Percentiles rank a stretch among this genome's conserved stretches.
phyloP scores from a whole-genome alignment of 2,329 filamentous ascomycete genomes.

The Aspergillus eucalypticola region DNA sequence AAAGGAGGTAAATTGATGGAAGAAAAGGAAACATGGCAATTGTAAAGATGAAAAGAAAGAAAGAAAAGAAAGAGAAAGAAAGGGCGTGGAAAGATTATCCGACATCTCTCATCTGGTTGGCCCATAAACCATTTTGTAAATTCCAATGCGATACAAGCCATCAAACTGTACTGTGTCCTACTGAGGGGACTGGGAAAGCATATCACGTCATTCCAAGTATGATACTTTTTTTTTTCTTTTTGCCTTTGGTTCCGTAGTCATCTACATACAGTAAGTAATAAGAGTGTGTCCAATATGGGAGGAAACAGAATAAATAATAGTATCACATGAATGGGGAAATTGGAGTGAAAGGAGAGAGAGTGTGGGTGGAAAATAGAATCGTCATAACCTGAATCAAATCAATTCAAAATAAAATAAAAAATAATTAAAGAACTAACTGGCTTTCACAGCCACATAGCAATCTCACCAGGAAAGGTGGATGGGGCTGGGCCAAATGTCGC shows the following conservation, averaged over 20 bases:
- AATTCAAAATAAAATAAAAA: neutral
- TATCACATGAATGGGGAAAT: neutral
- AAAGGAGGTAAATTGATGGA: neutral
- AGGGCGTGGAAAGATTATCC: neutral
- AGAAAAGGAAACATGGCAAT: neutral
- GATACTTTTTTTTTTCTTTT: neutral
- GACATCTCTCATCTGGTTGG: neutral
- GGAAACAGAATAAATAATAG: neutral
- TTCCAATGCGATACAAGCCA: neutral
- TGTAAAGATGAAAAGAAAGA: neutral
- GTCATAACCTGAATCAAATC: neutral
- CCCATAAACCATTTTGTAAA: no score
- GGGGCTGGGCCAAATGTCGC: constrained; percentile 11
- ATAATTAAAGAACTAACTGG: neutral
- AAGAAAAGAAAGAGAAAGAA: neutral
- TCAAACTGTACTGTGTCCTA: neutral
- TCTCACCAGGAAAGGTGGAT: constrained; percentile 1
- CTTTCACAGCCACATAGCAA: constrained; percentile 11
- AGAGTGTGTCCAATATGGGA: no score
- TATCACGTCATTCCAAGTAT: neutral
- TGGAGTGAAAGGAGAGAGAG: neutral
- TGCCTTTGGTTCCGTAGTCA: no score
- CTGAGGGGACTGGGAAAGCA: neutral
- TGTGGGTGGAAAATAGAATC: neutral
- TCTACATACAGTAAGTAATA: neutral